phyloP scores from a whole-genome alignment of 2,329 filamentous ascomycete genomes.

The Colletotrichum costaricense region DNA sequence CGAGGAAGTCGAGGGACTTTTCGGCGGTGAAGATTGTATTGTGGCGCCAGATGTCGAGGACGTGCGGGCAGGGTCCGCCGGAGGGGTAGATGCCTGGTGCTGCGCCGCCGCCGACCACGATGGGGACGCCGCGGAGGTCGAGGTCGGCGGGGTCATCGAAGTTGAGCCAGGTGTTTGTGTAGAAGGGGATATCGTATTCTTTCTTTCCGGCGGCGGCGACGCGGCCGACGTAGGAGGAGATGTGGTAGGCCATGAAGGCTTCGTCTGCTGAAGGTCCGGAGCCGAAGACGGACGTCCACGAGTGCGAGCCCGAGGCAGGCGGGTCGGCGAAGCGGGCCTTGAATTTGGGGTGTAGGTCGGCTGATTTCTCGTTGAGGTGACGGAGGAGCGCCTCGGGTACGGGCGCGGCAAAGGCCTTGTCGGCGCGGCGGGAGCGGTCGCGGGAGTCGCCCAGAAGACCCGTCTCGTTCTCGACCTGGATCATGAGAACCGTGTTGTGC shows the following conservation, averaged over 20 bases:
- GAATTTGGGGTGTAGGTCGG: conserved; percentile 44
- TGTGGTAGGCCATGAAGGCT: conserved; percentile 50
- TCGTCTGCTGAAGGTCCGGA: conserved; percentile 44
- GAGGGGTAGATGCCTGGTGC: conserved; percentile 50
- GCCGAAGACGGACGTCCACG: conserved; percentile 49
- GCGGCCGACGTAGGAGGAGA: conserved; percentile 47
- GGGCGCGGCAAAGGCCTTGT: conserved; percentile 51
- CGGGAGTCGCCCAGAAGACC: conserved; percentile 64
- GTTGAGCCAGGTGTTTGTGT: conserved; percentile 51
- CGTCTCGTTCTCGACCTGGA: conserved; percentile 68
- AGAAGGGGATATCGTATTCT: conserved; percentile 46
- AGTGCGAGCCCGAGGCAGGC: conserved; percentile 39
- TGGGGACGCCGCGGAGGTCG: conserved; percentile 45
- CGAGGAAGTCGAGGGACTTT: conserved; percentile 56
- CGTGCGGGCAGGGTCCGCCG: conserved; percentile 46
- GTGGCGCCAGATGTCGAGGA: conserved; percentile 52
- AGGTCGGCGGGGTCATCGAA: conserved; percentile 45
- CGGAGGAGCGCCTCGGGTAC: conserved; percentile 43
- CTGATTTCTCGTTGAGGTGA: conserved; percentile 37
- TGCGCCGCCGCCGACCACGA: conserved; percentile 49
- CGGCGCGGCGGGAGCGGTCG: conserved; percentile 54
- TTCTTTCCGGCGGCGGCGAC: conserved; percentile 49
- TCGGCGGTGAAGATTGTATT: conserved; percentile 41
- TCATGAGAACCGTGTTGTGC: conserved; percentile 64
- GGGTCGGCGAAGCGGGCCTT: conserved; percentile 41